Evolutionary conservation across 768 basidiomycete species (phyloP).

Genomic region (Termitomyces eurrhizus): DNA sequence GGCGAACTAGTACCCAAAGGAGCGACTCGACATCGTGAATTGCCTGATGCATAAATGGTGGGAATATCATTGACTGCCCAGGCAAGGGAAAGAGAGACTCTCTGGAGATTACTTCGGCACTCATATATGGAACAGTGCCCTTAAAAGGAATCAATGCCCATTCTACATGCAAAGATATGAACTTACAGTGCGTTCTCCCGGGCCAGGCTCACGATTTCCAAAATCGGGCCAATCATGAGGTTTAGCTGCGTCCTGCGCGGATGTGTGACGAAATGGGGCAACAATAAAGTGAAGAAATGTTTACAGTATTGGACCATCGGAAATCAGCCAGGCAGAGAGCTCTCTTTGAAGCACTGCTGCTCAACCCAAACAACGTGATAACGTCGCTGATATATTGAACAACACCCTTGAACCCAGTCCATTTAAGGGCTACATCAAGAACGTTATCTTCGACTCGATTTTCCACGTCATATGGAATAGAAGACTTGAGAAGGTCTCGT

Average conservation of each 20-base stretch:
- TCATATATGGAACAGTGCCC: background rate
- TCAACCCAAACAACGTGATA: background rate
- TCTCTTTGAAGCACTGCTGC: too few relatives aligned
- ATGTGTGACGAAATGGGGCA: background rate
- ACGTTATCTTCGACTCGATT: too few relatives aligned
- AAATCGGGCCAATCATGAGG: background rate
- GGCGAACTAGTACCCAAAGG: slow-evolving; percentile 18
- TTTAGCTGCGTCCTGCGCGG: background rate
- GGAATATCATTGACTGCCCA: too few relatives aligned
- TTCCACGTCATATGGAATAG: too few relatives aligned
- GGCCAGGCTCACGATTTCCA: background rate
- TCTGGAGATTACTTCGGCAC: background rate
- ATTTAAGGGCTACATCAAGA: background rate
- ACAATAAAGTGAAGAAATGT: background rate
- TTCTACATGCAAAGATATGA: background rate
- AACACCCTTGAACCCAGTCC: background rate
- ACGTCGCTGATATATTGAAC: background rate
- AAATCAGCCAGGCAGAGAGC: background rate
- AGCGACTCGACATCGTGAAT: slow-evolving; percentile 11
- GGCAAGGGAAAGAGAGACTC: background rate
- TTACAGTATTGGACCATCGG: background rate
- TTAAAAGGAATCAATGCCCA: background rate
- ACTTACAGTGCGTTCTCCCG: background rate
- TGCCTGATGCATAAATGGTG: background rate
- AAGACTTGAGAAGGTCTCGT: background rate